Percentiles rank a stretch among this genome's conserved stretches.
These are phyloP conservation scores for Schizophyllum amplum DNA, from an alignment of 1,284 basidiomycete species.

Conservation along the genomic window DNA sequence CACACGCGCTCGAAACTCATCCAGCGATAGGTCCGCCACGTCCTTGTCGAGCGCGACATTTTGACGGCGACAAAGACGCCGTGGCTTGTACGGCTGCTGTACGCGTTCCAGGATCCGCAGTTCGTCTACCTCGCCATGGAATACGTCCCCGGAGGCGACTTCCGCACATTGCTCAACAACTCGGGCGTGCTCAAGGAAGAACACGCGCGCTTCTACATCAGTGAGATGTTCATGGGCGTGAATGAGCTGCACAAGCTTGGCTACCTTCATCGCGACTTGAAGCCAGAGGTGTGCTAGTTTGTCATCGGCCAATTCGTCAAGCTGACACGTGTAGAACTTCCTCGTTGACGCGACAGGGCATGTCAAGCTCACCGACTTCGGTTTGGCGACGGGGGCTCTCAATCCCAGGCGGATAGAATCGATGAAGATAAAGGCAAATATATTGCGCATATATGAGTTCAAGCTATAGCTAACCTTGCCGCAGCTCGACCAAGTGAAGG, in stretches of 20 bases:
- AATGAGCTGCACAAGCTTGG: conserved; percentile 91
- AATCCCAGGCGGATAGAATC: conserved; percentile 96
- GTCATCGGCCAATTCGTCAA: neutral
- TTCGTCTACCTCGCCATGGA: conserved; percentile 97
- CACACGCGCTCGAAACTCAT: conserved; percentile 4
- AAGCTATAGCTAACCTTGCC: conserved; percentile 35
- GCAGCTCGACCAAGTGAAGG: conserved; percentile 94
- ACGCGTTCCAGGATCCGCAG: conserved; percentile 89
- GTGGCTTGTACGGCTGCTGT: conserved; percentile 88
- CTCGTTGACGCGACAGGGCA: conserved; percentile 93
- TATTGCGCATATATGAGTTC: conserved; percentile 20
- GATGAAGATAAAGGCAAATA: conserved; percentile 76
- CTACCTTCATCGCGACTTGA: conserved; percentile 96
- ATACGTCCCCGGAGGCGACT: conserved; percentile 95
- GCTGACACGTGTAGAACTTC: conserved; percentile 70
- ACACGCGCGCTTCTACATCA: conserved; percentile 90
- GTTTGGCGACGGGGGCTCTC: conserved; percentile 92
- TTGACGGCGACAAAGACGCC: conserved; percentile 92
- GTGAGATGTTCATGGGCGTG: conserved; percentile 92
- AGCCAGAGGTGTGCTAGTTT: conserved; percentile 70
- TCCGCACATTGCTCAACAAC: conserved; percentile 91
- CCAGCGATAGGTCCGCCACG: conserved; percentile 69
- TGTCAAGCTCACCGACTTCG: conserved; percentile 98
- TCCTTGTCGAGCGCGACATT: conserved; percentile 95
- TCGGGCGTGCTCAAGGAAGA: conserved; percentile 95